These are phyloP conservation scores for Globisporangium polare DNA, from an alignment of 352 stramenopile genomes.

Conservation along the genomic window DNA sequence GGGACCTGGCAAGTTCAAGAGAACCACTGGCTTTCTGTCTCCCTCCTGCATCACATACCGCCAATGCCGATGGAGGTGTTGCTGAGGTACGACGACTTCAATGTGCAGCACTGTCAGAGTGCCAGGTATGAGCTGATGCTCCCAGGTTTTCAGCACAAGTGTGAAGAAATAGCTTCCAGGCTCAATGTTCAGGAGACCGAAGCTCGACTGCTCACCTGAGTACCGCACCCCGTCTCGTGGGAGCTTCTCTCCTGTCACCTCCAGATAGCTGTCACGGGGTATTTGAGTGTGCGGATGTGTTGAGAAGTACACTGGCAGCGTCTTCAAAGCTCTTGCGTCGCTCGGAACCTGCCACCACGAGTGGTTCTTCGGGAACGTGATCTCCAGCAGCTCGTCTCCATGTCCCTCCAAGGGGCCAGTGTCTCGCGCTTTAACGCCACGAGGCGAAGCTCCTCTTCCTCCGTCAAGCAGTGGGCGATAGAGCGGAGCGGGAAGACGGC, in stretches of 20 bases:
- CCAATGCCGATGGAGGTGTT: constrained; percentile 13
- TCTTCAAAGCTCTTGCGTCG: constrained; percentile 11
- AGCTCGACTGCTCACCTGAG: constrained; percentile 1
- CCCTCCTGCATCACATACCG: constrained; percentile 10
- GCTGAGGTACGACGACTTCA: constrained; percentile 39
- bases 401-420: background rate
- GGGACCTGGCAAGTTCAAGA: constrained; percentile 25
- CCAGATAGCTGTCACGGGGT: constrained; percentile 34
- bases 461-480: background rate
- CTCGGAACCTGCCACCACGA: constrained; percentile 27
- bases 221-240: constrained; percentile 13
- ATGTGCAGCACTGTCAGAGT: constrained; percentile 29
- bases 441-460: too few relatives aligned
- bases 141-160: constrained; percentile 24
- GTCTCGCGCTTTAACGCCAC: background rate
- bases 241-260: constrained; percentile 34
- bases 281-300: constrained; percentile 24
- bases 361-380: constrained; percentile 36
- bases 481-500: background rate
- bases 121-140: constrained; percentile 1
- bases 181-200: constrained; percentile 22
- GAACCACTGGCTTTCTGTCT: constrained; percentile 15
- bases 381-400: background rate
- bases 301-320: constrained; percentile 25
- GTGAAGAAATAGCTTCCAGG: constrained; percentile 47